phyloP scores from a whole-genome alignment of 768 basidiomycete species.

The Basidioascus undulatus region DNA sequence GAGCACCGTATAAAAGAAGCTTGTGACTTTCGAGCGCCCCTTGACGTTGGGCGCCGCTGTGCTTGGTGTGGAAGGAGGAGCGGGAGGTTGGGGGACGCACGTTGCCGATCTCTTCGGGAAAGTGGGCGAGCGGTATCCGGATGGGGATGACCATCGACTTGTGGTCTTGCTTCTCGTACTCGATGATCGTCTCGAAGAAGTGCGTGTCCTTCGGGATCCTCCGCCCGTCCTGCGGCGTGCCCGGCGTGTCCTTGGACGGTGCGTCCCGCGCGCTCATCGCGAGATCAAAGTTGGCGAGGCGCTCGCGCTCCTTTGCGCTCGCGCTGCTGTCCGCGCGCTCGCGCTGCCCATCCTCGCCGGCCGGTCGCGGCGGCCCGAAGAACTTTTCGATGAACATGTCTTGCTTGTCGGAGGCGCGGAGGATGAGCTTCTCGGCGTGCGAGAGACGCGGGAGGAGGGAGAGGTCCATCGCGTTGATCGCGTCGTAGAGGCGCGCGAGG shows the following conservation, averaged over 20 bases:
- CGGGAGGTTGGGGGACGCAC: slow-evolving; percentile 37
- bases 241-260: background rate
- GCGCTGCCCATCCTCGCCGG: too few species aligned
- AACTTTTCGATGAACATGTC: slow-evolving; percentile 82
- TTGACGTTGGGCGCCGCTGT: too few species aligned
- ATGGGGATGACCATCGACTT: slow-evolving; percentile 62
- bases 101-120: slow-evolving; percentile 89
- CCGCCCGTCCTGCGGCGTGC: slow-evolving; percentile 8
- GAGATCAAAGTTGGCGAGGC: background rate
- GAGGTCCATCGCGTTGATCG: slow-evolving; percentile 76
- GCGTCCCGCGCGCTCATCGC: background rate
- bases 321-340: background rate
- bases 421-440: slow-evolving; percentile 60
- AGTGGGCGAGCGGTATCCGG: slow-evolving; percentile 67
- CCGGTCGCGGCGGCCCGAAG: too few species aligned
- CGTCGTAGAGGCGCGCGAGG: slow-evolving; percentile 68
- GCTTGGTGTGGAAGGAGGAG: too few species aligned
- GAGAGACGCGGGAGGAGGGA: slow-evolving; percentile 52
- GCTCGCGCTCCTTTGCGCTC: background rate
- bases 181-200: slow-evolving; percentile 66
- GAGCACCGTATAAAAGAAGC: background rate
- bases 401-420: slow-evolving; percentile 72
- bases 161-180: too few species aligned
- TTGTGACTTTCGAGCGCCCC: too few species aligned
- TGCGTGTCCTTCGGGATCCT: slow-evolving; percentile 63